Percentiles rank a stretch among this genome's conserved stretches.
Evolutionary conservation across 768 basidiomycete species (phyloP).

Genomic region (Lactarius vividus): DNA sequence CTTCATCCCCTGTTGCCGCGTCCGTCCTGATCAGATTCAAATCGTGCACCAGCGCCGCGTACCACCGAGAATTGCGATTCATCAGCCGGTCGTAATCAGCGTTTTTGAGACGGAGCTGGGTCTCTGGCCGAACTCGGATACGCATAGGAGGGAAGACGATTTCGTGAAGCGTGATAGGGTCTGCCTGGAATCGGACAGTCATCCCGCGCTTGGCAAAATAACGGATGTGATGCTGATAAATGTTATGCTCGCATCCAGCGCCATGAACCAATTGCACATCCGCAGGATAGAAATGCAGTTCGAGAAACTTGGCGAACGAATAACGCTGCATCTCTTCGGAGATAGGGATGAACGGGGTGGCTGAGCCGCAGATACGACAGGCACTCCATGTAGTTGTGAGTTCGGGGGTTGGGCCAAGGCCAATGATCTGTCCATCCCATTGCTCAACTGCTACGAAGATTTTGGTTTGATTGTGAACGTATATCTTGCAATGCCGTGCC

Average conservation of each 20-base stretch:
- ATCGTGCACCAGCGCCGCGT: slow-evolving; percentile 70
- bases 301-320: slow-evolving; percentile 94
- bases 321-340: slow-evolving; percentile 91
- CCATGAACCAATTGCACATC: slow-evolving; percentile 82
- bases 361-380: slow-evolving; percentile 74
- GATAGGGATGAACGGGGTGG: slow-evolving; percentile 84
- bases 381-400: slow-evolving; percentile 89
- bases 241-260: slow-evolving; percentile 91
- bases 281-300: slow-evolving; percentile 93
- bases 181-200: slow-evolving; percentile 86
- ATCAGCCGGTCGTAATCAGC: slow-evolving; percentile 80
- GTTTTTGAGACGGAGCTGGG: slow-evolving; percentile 87
- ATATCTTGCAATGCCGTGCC: slow-evolving; percentile 84
- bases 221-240: slow-evolving; percentile 88
- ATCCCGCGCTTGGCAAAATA: slow-evolving; percentile 84
- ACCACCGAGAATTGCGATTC: slow-evolving; percentile 70
- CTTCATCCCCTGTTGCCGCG: slow-evolving; percentile 74
- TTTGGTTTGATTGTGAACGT: slow-evolving; percentile 83
- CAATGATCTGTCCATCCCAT: slow-evolving; percentile 77
- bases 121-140: slow-evolving; percentile 82
- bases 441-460: slow-evolving; percentile 85
- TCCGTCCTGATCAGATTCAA: slow-evolving; percentile 75
- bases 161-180: slow-evolving; percentile 79
- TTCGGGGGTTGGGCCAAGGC: slow-evolving; percentile 60
- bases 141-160: slow-evolving; percentile 86